Evolutionary conservation across 2,329 filamentous ascomycete genomes (phyloP), one percentile per base, ranked within the genome.

Genomic region (Lecanosticta acicola): DNA sequence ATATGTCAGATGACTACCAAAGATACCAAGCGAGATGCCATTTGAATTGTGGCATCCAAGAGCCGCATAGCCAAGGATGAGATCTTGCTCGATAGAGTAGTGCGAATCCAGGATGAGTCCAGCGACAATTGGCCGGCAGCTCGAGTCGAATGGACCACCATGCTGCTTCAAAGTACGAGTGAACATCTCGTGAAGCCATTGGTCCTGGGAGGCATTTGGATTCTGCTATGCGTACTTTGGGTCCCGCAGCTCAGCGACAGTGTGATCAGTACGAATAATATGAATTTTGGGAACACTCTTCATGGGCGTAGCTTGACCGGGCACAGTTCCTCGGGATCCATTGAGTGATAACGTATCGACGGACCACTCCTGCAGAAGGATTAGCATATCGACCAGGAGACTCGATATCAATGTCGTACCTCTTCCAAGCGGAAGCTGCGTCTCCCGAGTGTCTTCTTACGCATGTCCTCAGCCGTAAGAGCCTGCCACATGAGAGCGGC

Each of bases 401-500:
- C 24, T 5, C 5, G 24, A 29, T 29, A 29, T 29, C 24, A 11
- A 7, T 29, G 24, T 29, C n/a, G 16, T 35, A n/a, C 33, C 35
- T 64, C 62, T n/a, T 65, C 63, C 5, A 66, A 41, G 7, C 63
- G 48, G 41, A 66, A 64, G 1, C 57, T 50, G 9, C 61, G 56
- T 32, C 61, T 41, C 16, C 58, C 61, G 14, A 60, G 51, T 3
- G 58, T 58, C 40, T 60, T 59, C 14, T 43, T 18, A 1, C 57
- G 55, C 51, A 64, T 43, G 32, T 64, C 60, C 46, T 65, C 61
- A 1, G 61, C 63, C n/a, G 60, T 63, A 51, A 62, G 53, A 11
- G 62, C 61, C 45, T 66, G 61, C 62, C 62, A 65, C 61, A 65
- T 64, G 48, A 62, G 63, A 2, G 63, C 61, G 4, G 61, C 58